Evolutionary conservation across 2,329 filamentous ascomycete genomes (phyloP).

Genomic region (Claviceps fusiformis): DNA sequence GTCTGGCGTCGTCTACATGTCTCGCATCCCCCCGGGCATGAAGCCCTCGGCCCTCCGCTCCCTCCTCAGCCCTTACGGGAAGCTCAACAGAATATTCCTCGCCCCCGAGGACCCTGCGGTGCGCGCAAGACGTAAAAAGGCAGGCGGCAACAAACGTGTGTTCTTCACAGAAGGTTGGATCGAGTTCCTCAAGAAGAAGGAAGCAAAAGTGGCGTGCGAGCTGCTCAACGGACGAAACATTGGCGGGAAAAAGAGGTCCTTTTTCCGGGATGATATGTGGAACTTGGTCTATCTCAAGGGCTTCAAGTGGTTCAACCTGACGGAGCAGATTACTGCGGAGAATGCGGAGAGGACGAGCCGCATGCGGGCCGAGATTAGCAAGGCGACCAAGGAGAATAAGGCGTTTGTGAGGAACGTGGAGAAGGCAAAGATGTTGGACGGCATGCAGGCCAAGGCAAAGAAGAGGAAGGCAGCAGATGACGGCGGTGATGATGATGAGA

Average conservation of each 20-base stretch:
- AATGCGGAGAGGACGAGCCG: constrained; percentile 66
- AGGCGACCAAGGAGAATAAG: constrained; percentile 67
- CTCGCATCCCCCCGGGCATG: constrained; percentile 78
- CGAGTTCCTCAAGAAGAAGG: constrained; percentile 62
- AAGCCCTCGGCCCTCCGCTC: constrained; percentile 66
- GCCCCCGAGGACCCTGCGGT: constrained; percentile 58
- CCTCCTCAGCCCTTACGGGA: constrained; percentile 61
- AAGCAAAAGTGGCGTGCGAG: constrained; percentile 65
- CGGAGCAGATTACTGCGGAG: constrained; percentile 68
- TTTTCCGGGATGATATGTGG: constrained; percentile 81
- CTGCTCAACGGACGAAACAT: constrained; percentile 65
- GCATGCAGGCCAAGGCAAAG: constrained; percentile 49
- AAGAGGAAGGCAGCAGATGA: constrained; percentile 21
- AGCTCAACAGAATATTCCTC: constrained; percentile 65
- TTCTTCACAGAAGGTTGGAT: constrained; percentile 80
- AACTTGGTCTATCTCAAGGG: constrained; percentile 68
- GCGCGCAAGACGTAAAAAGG: constrained; percentile 52
- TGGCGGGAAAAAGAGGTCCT: constrained; percentile 70
- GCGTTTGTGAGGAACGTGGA: constrained; percentile 69
- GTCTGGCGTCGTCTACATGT: constrained; percentile 73
- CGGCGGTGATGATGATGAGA: constrained; percentile 9
- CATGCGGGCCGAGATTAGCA: constrained; percentile 64
- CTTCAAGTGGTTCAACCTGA: constrained; percentile 68
- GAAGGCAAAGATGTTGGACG: constrained; percentile 63
- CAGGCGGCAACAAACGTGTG: constrained; percentile 71